Evolutionary conservation across 768 basidiomycete genomes (phyloP).

Genomic region (Russula emetica): DNA sequence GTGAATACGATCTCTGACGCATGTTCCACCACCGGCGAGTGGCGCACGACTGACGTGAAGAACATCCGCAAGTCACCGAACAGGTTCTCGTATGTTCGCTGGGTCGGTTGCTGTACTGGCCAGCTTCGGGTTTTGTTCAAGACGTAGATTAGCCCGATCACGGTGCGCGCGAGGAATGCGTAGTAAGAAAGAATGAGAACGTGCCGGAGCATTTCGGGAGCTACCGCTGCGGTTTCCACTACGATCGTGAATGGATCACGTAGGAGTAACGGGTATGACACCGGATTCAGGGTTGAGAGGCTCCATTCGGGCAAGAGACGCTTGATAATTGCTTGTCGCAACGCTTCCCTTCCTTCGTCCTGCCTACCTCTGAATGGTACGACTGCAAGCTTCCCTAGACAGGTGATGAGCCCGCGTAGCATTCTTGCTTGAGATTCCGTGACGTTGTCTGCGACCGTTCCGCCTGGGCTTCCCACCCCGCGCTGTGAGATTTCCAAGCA

Average conservation of each 20-base stretch:
- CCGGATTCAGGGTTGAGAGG: constrained; percentile 73
- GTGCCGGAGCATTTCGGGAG: constrained; percentile 84
- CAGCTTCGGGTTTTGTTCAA: constrained; percentile 65
- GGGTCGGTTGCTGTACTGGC: constrained; percentile 40
- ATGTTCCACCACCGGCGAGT: constrained; percentile 83
- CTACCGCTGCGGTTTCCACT: constrained; percentile 84
- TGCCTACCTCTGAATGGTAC: constrained; percentile 65
- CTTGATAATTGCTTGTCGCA: constrained; percentile 84
- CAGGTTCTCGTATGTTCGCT: constrained; percentile 58
- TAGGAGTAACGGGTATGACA: constrained; percentile 79
- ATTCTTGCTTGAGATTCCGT: constrained; percentile 74
- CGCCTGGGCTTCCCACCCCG: constrained; percentile 49
- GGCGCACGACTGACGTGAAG: constrained; percentile 86
- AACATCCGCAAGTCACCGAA: constrained; percentile 87
- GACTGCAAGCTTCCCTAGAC: constrained; percentile 59
- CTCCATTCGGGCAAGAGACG: constrained; percentile 90
- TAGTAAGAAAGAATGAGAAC: constrained; percentile 89
- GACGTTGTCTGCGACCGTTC: constrained; percentile 65
- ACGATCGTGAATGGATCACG: constrained; percentile 89
- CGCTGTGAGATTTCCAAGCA: constrained; percentile 77
- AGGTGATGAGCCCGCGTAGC: constrained; percentile 70
- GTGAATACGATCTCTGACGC: constrained; percentile 76
- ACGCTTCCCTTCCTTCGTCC: constrained; percentile 72
- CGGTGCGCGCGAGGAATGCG: constrained; percentile 79
- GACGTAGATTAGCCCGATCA: constrained; percentile 80